Evolutionary conservation across 2,329 filamentous ascomycete genomes (phyloP).

Genomic region (Phialocephala sp.): DNA sequence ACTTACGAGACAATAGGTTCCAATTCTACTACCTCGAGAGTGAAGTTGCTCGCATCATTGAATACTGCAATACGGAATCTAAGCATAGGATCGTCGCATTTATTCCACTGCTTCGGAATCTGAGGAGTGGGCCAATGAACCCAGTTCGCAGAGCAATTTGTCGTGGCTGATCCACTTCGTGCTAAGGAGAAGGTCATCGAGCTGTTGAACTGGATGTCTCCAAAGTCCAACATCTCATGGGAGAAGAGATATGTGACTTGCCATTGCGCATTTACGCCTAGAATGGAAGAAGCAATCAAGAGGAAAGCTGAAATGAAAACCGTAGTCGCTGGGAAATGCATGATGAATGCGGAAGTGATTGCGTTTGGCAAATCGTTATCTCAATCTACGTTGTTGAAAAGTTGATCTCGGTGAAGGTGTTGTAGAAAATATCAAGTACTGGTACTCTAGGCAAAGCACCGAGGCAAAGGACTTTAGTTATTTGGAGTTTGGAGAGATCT

Average conservation of each 20-base stretch:
- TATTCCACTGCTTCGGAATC: conserved; percentile 12
- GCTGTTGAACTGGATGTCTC: conserved; percentile 1
- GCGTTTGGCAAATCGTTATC: no score
- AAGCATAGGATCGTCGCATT: conserved; percentile 8
- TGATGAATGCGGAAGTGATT: not conserved
- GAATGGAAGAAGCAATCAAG: not conserved
- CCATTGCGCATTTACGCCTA: not conserved
- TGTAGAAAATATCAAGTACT: not conserved
- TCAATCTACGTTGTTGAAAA: not conserved
- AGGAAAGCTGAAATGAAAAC: not conserved
- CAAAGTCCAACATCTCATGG: conserved; percentile 1
- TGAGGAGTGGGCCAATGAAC: not conserved
- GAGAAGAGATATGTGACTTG: not conserved
- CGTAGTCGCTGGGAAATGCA: not conserved
- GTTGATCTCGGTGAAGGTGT: not conserved
- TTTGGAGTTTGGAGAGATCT: not conserved
- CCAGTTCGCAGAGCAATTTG: conserved; percentile 4
- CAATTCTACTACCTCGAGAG: conserved; percentile 12
- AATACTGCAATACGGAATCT: conserved; percentile 6
- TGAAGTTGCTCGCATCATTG: conserved; percentile 12
- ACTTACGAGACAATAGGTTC: conserved; percentile 7
- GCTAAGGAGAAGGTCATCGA: conserved; percentile 1
- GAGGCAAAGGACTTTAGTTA: no score
- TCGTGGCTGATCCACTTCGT: not conserved
- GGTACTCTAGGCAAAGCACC: no score